Conservation (phyloP, 2,329 filamentous ascomycete species). For the Diaporthe vexans region DNA sequence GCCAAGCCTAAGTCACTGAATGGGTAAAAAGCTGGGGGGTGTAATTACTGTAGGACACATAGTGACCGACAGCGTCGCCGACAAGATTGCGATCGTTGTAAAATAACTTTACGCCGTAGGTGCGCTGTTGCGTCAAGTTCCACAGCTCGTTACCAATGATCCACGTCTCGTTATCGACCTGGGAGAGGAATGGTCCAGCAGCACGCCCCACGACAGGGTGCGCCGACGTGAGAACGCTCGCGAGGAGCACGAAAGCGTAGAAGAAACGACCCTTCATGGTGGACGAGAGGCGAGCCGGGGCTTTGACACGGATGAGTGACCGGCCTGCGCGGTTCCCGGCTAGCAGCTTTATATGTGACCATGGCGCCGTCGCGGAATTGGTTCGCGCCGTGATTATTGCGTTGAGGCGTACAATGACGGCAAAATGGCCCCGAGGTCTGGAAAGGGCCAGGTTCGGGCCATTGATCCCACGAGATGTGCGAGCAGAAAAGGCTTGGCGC, state of each 20-base stretch:
- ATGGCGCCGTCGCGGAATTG: not conserved
- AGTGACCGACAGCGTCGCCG: constrained; percentile 49
- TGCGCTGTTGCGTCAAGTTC: constrained; percentile 48
- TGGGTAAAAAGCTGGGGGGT: not conserved
- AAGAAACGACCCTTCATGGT: constrained; percentile 14
- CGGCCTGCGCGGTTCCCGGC: not conserved
- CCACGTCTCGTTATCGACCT: constrained; percentile 48
- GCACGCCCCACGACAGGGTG: constrained; percentile 30
- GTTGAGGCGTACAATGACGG: constrained; percentile 6
- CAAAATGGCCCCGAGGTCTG: constrained; percentile 6
- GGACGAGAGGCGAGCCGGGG: not conserved
- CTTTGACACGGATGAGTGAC: not conserved
- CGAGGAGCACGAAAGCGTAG: not conserved
- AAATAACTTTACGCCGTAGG: constrained; percentile 48
- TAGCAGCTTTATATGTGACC: not conserved
- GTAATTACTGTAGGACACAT: constrained; percentile 50
- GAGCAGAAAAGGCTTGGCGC: constrained; percentile 14
- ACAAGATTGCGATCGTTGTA: constrained; percentile 49
- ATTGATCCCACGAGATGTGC: constrained; percentile 29
- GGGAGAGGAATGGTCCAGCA: constrained; percentile 45
- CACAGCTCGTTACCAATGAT: constrained; percentile 45
- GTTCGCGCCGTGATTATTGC: constrained; percentile 1
- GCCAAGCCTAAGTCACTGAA: not conserved
- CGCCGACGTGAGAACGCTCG: not conserved
- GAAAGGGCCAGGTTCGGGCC: constrained; percentile 17